Conservation (phyloP, 352 stramenopile species). For the Phytophthora ramorum region DNA sequence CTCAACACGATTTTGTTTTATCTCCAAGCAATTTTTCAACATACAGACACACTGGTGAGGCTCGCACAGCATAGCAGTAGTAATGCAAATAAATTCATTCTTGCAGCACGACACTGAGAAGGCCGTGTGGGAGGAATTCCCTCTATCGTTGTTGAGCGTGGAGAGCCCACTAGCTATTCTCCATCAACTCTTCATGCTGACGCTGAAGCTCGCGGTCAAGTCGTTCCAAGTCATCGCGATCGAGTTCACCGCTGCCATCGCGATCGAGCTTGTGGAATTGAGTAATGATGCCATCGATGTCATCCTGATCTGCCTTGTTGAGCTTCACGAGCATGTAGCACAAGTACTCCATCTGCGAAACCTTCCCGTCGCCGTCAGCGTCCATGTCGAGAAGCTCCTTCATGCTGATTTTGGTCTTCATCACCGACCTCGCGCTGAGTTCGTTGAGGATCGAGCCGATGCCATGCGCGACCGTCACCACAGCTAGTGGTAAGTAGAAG, state of each 20-base stretch:
- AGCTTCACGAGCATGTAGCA: slow-evolving; percentile 81
- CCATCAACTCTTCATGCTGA: slow-evolving; percentile 32
- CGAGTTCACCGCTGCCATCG: slow-evolving; percentile 69
- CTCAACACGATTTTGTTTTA: no score
- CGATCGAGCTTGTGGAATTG: slow-evolving; percentile 76
- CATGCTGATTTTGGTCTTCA: slow-evolving; percentile 81
- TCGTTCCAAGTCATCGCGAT: slow-evolving; percentile 70
- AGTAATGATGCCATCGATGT: slow-evolving; percentile 68
- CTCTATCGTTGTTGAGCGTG: not conserved
- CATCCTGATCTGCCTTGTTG: slow-evolving; percentile 70
- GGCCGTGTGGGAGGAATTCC: no score
- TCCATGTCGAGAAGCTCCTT: slow-evolving; percentile 78
- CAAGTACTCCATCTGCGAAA: slow-evolving; percentile 72
- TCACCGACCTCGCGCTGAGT: slow-evolving; percentile 57
- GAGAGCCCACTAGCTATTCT: slow-evolving; percentile 4
- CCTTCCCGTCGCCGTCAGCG: slow-evolving; percentile 69
- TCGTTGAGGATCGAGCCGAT: slow-evolving; percentile 77
- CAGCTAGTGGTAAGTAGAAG: slow-evolving; percentile 79
- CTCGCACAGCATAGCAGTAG: no score
- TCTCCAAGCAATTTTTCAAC: no score
- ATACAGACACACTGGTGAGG: no score
- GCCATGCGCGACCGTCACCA: slow-evolving; percentile 69
- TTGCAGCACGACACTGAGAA: not conserved
- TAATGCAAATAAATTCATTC: slow-evolving; percentile 5
- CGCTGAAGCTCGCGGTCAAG: slow-evolving; percentile 63